A percentile compares a stretch with the other conserved stretches of the same genome.
These are phyloP conservation scores for Ophiostoma ulmi DNA, from an alignment of 2,329 filamentous ascomycete species.

Conservation along the genomic window DNA sequence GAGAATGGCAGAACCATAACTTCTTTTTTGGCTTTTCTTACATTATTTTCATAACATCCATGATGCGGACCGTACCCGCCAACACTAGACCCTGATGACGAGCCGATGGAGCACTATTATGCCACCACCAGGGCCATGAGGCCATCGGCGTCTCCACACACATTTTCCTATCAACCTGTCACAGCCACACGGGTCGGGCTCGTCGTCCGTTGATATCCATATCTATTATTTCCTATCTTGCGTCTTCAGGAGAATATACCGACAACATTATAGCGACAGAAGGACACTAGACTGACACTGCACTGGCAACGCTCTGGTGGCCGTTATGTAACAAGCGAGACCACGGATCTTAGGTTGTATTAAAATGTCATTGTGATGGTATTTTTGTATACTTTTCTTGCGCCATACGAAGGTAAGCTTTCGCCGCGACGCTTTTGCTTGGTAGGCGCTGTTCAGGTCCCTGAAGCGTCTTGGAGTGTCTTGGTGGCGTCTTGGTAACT, in stretches of 20 bases:
- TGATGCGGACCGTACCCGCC: background rate
- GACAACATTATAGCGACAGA: background rate
- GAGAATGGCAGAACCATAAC: too few relatives aligned
- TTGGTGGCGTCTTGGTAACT: background rate
- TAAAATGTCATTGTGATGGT: background rate
- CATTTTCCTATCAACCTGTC: background rate
- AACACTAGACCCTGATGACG: conserved; percentile 8
- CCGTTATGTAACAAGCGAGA: background rate
- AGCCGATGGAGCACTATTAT: background rate
- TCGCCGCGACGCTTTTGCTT: background rate
- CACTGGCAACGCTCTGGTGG: background rate
- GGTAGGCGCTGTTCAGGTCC: background rate
- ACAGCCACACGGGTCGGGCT: conserved; percentile 1
- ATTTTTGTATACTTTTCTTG: conserved; percentile 5
- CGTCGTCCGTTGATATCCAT: background rate
- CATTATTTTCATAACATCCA: background rate
- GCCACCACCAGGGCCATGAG: conserved; percentile 6
- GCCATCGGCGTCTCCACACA: conserved; percentile 7
- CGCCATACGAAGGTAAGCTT: background rate
- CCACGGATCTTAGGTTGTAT: background rate
- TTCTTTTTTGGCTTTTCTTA: background rate
- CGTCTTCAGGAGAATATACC: background rate
- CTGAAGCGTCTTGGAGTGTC: background rate
- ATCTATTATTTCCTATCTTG: background rate
- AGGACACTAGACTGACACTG: background rate